Evolutionary conservation across 805 yeast genomes (phyloP), one percentile per base, ranked within the genome.

Genomic region (Cyberlindnera maritima): DNA sequence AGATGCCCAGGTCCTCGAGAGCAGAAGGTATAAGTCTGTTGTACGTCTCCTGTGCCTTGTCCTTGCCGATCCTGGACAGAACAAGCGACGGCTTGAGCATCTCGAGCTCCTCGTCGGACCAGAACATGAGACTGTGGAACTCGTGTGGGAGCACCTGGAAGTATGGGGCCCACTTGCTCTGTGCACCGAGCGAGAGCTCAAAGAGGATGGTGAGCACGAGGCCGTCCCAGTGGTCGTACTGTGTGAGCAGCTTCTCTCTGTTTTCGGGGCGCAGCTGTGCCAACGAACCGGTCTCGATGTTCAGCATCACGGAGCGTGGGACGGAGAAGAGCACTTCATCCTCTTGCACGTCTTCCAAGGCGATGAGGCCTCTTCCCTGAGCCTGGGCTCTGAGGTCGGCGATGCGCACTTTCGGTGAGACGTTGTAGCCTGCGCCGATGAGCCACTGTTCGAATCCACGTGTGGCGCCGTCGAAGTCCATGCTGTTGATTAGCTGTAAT

Each of bases 351-450:
- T 80, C 81, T 33, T 76, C 76, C 0, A 53, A 47, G 2, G 97
- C 95, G 4, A 82, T 60, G 9, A 92, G 62, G 4, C 91, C 96
- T 28, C 97, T 71, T 10, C 98, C 98, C 63, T 88, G 89, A 35
- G 74, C 67, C 9, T 63, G 54, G 2, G 53, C 47, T 37, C 96
- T 69, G 33, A 79, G 70, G 64, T 92, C 96, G 2, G 69, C 72
- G 5, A 92, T 69, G 14, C 60, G 55, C 15, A 91, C 68, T 44
- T 83, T 83, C 1, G 78, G 69, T 1, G 88, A 78, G 3, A 88
- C 62, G 12, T 55, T 62, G 10, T 74, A 73, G 4, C 74, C 79
- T n/a, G 64, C 63, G 0, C 48, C 43, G 1, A 52, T 41, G 18
- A 81, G 59, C 84, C 86, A 82, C 1, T 58, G 45, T 2, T 60